These are phyloP conservation scores for Thecaphora frezii DNA, from an alignment of 1,284 basidiomycete species.

Conservation along the genomic window DNA sequence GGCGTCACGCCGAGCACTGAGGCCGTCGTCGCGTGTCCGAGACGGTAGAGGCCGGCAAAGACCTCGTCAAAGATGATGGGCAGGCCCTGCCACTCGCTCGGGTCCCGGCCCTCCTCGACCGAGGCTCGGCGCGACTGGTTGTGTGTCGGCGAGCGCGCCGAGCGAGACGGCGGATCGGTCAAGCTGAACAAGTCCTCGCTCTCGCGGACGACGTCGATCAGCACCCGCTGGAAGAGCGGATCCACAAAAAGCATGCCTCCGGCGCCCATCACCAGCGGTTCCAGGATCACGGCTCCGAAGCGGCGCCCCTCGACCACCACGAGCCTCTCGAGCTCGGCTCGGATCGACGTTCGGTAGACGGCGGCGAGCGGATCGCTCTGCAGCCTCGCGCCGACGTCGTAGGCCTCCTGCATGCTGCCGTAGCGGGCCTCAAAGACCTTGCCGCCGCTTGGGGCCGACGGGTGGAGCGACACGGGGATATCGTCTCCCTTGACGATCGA, in stretches of 20 bases:
- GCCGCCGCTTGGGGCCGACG: not conserved
- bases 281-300: slow-evolving; percentile 77
- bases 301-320: slow-evolving; percentile 53
- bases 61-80: slow-evolving; percentile 97
- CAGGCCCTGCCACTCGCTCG: slow-evolving; percentile 68
- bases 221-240: slow-evolving; percentile 86
- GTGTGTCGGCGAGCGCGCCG: not conserved
- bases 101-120: slow-evolving; percentile 37
- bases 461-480: slow-evolving; percentile 7
- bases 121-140: slow-evolving; percentile 3
- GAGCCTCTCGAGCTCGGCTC: slow-evolving; percentile 65
- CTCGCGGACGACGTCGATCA: slow-evolving; percentile 78
- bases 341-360: slow-evolving; percentile 70
- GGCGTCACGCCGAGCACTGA: slow-evolving; percentile 41
- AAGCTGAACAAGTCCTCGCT: slow-evolving; percentile 62
- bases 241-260: slow-evolving; percentile 98
- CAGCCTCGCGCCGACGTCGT: slow-evolving; percentile 72
- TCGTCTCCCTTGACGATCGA: slow-evolving; percentile 6
- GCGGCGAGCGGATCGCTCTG: slow-evolving; percentile 66
- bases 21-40: slow-evolving; percentile 64
- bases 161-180: slow-evolving; percentile 37
- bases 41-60: slow-evolving; percentile 84
- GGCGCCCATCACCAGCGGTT: slow-evolving; percentile 91
- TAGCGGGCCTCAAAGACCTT: slow-evolving; percentile 24
- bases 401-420: slow-evolving; percentile 68